Conservation (phyloP, 345 rosid species). For the Rhodamnia argentea region DNA sequence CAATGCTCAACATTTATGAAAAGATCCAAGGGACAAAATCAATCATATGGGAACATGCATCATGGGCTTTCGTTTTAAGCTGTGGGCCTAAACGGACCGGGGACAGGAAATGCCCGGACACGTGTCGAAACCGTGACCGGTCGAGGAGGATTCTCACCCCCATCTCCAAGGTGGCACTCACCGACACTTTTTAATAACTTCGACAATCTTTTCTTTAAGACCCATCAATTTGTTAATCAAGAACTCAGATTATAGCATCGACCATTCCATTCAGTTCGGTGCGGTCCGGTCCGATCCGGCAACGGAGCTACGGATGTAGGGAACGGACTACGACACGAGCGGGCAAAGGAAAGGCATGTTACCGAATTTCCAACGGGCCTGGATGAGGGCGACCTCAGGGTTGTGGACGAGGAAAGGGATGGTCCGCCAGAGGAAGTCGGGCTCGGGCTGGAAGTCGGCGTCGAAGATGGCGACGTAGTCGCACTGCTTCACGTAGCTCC, state of each 20-base stretch:
- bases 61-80: background rate
- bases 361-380: conserved; percentile 99
- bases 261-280: no score
- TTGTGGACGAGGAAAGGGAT: conserved; percentile 73
- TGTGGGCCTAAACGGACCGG: background rate
- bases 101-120: background rate
- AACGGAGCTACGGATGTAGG: no score
- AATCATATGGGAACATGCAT: background rate
- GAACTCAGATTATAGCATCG: no score
- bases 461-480: conserved; percentile 90
- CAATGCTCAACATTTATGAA: background rate
- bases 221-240: background rate
- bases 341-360: background rate
- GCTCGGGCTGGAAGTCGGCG: conserved; percentile 97
- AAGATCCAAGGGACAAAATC: background rate
- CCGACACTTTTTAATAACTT: background rate
- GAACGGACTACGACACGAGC: background rate
- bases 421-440: conserved; percentile 82
- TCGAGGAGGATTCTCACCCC: background rate
- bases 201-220: background rate
- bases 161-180: background rate
- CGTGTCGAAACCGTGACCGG: conserved; percentile 8
- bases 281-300: no score
- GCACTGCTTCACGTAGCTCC: conserved; percentile 65
- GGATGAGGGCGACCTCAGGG: conserved; percentile 73